phyloP scores from a whole-genome alignment of 23 red algal species.

The Rhodosorus marinus region DNA sequence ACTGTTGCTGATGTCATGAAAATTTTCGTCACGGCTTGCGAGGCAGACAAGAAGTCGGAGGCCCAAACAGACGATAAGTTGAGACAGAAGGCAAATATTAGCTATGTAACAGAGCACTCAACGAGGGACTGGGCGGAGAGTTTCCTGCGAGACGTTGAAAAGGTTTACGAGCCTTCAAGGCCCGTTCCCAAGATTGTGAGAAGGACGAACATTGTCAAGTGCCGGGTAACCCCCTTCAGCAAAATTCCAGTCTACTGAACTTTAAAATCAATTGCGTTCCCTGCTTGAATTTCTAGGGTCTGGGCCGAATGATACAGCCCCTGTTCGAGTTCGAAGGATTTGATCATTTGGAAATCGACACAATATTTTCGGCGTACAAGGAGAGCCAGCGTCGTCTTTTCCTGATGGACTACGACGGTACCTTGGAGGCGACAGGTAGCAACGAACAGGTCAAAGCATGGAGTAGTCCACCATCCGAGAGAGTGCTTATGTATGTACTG shows the following conservation, averaged over 20 bases:
- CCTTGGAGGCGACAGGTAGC: slow-evolving; percentile 56
- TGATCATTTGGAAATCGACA: slow-evolving; percentile 28
- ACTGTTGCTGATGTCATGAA: slow-evolving; percentile 50
- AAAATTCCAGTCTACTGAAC: no score
- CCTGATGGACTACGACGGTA: slow-evolving; percentile 97
- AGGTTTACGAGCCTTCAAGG: slow-evolving; percentile 54
- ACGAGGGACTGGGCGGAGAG: slow-evolving; percentile 72
- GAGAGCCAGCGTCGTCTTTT: slow-evolving; percentile 51
- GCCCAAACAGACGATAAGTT: slow-evolving; percentile 45
- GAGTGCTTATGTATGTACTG: no score
- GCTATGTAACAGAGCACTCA: slow-evolving; percentile 68
- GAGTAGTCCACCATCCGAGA: no score
- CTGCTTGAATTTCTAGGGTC: no score
- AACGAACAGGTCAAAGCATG: not conserved
- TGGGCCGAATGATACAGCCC: slow-evolving; percentile 52
- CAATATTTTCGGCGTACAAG: slow-evolving; percentile 47
- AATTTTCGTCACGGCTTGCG: slow-evolving; percentile 67
- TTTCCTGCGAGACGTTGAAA: slow-evolving; percentile 68
- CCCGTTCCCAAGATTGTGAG: slow-evolving; percentile 64
- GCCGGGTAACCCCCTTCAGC: no score
- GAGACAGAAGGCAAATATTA: slow-evolving; percentile 71
- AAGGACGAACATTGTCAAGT: no score
- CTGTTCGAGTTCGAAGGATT: slow-evolving; percentile 79
- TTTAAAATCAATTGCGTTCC: no score
- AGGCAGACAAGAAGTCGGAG: slow-evolving; percentile 27